These are phyloP conservation scores for Phyllosticta citriasiana DNA, from an alignment of 2,329 filamentous ascomycete species.

Conservation along the genomic window DNA sequence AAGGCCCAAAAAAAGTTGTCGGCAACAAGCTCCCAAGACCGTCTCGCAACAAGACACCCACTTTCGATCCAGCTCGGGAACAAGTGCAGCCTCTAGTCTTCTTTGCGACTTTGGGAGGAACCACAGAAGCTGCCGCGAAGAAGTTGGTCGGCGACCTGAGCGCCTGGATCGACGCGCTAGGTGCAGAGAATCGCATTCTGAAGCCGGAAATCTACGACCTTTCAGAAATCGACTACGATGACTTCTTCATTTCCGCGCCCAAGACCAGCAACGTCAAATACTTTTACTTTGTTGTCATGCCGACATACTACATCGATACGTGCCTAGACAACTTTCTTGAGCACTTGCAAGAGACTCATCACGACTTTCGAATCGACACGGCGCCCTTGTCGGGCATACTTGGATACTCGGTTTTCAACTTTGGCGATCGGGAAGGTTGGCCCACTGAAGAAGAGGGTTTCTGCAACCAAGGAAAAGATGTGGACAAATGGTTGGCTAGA, in stretches of 20 bases:
- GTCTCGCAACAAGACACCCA: conserved; percentile 17
- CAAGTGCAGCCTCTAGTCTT: conserved; percentile 69
- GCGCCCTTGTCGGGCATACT: conserved; percentile 65
- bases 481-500: conserved; percentile 97
- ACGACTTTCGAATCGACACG: conserved; percentile 94
- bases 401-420: conserved; percentile 89
- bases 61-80: conserved; percentile 22
- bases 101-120: conserved; percentile 80
- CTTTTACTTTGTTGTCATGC: conserved; percentile 77
- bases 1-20: conserved; percentile 28
- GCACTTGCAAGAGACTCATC: conserved; percentile 82
- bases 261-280: conserved; percentile 50
- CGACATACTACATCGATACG: conserved; percentile 92
- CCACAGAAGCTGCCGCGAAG: conserved; percentile 64
- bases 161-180: conserved; percentile 23
- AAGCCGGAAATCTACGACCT: conserved; percentile 64
- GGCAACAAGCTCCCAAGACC: conserved; percentile 20
- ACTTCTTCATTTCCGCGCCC: conserved; percentile 75
- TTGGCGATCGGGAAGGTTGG: conserved; percentile 88
- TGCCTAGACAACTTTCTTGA: conserved; percentile 80
- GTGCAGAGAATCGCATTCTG: conserved; percentile 29
- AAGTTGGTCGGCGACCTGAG: conserved; percentile 50
- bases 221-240: conserved; percentile 81
- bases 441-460: conserved; percentile 83
- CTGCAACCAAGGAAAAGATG: conserved; percentile 81